Evolutionary conservation across 2,329 filamentous ascomycete species (phyloP).

Genomic region (Colletotrichum sp.): DNA sequence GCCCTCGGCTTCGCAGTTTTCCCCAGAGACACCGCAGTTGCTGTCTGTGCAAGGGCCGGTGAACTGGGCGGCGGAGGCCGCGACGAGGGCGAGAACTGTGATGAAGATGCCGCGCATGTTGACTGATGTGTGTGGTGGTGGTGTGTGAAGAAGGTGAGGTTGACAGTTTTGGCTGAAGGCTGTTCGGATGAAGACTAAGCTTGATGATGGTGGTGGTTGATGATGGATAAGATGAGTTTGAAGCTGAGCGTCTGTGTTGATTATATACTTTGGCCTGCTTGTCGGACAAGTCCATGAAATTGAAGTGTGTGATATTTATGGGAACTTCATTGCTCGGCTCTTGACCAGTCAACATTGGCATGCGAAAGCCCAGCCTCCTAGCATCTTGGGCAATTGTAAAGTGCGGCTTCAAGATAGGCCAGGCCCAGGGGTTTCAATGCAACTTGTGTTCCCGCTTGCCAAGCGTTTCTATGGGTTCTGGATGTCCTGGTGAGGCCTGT

Average conservation of each 20-base stretch:
- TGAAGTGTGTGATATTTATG: background rate
- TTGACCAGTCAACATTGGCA: background rate
- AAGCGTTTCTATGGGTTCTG: background rate
- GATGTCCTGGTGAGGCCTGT: background rate
- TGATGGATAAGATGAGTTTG: background rate
- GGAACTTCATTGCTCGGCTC: background rate
- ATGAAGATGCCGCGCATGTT: conserved; percentile 5
- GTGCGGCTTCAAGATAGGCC: background rate
- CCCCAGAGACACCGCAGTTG: conserved; percentile 8
- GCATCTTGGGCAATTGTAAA: background rate
- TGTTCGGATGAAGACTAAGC: background rate
- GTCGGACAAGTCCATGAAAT: background rate
- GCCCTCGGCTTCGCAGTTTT: conserved; percentile 12
- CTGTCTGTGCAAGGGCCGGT: conserved; percentile 9
- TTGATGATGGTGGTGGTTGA: background rate
- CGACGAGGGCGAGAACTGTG: background rate
- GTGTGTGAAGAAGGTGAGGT: background rate
- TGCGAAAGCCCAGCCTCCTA: background rate
- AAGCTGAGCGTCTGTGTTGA: background rate
- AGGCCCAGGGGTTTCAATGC: background rate
- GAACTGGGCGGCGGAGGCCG: background rate
- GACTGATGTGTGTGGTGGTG: background rate
- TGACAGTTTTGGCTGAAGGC: background rate
- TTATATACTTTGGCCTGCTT: conserved; percentile 4
- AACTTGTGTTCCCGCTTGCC: background rate